Conservation (phyloP, 306 rosid species). For the Fagus crenata region DNA sequence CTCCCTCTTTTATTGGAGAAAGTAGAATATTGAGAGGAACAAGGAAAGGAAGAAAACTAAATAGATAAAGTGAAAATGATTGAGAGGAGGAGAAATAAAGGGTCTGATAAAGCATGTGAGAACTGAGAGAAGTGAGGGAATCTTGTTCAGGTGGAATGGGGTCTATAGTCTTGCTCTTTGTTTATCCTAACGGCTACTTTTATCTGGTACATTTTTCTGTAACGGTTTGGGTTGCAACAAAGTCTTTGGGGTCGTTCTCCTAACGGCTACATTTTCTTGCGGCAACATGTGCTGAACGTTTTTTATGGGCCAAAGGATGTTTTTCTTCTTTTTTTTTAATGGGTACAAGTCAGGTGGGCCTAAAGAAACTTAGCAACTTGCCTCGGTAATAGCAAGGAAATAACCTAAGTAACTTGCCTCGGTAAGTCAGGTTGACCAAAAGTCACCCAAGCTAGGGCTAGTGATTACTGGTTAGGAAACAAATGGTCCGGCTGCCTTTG, state of each 20-base stretch:
- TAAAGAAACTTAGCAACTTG: neutral
- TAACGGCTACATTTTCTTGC: slow-evolving; percentile 64
- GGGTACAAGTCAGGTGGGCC: neutral
- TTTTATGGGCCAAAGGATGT: neutral
- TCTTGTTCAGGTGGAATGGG: slow-evolving; percentile 36
- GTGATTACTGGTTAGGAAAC: no score
- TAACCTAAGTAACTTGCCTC: no score
- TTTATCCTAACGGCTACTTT: slow-evolving; percentile 76
- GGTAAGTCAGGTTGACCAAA: neutral
- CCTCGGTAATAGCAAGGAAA: neutral
- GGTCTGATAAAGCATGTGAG: slow-evolving; percentile 38
- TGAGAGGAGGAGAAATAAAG: slow-evolving; percentile 4
- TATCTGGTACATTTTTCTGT: slow-evolving; percentile 25
- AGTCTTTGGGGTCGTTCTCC: slow-evolving; percentile 31
- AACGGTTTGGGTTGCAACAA: slow-evolving; percentile 57
- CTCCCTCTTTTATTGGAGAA: no score
- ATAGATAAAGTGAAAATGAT: slow-evolving; percentile 3
- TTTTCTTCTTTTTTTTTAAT: no score
- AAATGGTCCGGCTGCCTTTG: no score
- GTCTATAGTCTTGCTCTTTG: slow-evolving; percentile 40
- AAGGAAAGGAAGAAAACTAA: slow-evolving; percentile 21
- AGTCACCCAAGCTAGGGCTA: no score
- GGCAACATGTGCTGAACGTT: neutral
- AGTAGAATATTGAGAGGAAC: neutral
- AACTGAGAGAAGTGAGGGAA: slow-evolving; percentile 4